Evolutionary conservation across 1,139 yeast species (phyloP), one percentile per base, ranked within the genome.

Genomic region (Kodamaea derodonti): DNA sequence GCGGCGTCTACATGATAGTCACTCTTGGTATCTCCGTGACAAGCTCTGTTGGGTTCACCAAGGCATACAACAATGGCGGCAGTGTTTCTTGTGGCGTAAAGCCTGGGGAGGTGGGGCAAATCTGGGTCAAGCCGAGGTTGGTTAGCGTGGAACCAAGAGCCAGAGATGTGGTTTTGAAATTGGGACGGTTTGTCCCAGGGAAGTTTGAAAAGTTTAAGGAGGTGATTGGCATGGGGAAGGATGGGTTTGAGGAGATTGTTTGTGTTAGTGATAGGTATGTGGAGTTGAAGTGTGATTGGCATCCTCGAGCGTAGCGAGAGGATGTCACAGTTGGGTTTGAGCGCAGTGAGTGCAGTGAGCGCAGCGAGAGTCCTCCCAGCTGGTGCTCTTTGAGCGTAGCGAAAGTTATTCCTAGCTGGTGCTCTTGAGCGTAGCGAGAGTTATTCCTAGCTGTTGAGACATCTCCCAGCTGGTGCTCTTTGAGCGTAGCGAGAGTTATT

Each of bases 71-170:
- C 15, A 25, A 25, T 25, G 28, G 28, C 8, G 28, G 28, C 11
- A 13, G 17, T 7, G 17, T 25, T 5, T 13, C 28, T 13, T 25
- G 28, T 25, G 28, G 28, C 6, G 28, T 25, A 6, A 15, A n/a
- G 5, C 6, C 11, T 4, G 28, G 28, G 4, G 28, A 25, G 28
- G 28, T 25, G 12, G 28, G 28, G 17, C 28, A 25, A 14, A 25
- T 25, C 17, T 25, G 28, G 28, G 17, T 25, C 17, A 12, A 14
- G 17, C 28, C 28, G 7, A 25, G 14, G 28, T 25, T 25, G 11
- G 17, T 25, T 6, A 12, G 17, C 7, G 17, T 25, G 11, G 11
- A 11, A 25, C 28, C 15, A 6, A 25, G 14, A 11, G 17, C 8
- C 5, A 25, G 14, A 17, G 14, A 25, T 6, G 28, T 25, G 15